A percentile compares a stretch with the other conserved stretches of the same genome.
Conservation (phyloP, 805 yeast species). For the Starmerella powellii region DNA sequence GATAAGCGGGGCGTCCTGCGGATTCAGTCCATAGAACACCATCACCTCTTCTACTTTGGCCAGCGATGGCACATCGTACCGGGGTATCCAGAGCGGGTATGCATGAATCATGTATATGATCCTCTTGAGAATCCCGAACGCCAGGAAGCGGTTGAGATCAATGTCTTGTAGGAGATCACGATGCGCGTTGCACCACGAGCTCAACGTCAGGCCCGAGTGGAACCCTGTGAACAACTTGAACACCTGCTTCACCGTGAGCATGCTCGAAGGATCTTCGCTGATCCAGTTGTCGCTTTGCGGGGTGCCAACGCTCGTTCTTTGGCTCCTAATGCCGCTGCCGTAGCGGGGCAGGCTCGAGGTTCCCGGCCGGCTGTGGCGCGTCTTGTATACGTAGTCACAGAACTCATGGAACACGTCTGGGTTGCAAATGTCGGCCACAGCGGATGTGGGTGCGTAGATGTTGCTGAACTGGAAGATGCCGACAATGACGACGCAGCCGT, state of each 20-base stretch:
- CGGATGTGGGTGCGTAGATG: slow-evolving; percentile 78
- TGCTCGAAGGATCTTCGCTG: neutral
- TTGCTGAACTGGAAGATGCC: slow-evolving; percentile 86
- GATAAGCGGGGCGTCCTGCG: slow-evolving; percentile 6
- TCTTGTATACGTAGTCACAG: slow-evolving; percentile 59
- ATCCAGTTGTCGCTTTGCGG: slow-evolving; percentile 3
- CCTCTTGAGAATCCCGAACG: slow-evolving; percentile 77
- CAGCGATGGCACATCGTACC: slow-evolving; percentile 4
- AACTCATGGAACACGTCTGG: slow-evolving; percentile 70
- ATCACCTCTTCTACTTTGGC: slow-evolving; percentile 7
- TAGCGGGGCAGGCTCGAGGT: neutral
- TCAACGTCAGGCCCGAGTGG: slow-evolving; percentile 62
- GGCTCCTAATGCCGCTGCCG: slow-evolving; percentile 16
- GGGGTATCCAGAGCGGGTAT: slow-evolving; percentile 44
- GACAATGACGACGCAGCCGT: slow-evolving; percentile 66
- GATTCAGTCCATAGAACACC: slow-evolving; percentile 8
- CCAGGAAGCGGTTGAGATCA: slow-evolving; percentile 72
- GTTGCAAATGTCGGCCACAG: slow-evolving; percentile 55
- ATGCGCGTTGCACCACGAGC: slow-evolving; percentile 72
- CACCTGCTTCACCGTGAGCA: slow-evolving; percentile 27
- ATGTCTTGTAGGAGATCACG: slow-evolving; percentile 44
- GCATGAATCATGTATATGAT: slow-evolving; percentile 69
- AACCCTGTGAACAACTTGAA: slow-evolving; percentile 67
- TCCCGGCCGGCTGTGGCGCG: neutral
- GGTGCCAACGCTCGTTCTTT: slow-evolving; percentile 1